Conservation (phyloP, 441 rosid species). For the Euphorbia corollata region DNA sequence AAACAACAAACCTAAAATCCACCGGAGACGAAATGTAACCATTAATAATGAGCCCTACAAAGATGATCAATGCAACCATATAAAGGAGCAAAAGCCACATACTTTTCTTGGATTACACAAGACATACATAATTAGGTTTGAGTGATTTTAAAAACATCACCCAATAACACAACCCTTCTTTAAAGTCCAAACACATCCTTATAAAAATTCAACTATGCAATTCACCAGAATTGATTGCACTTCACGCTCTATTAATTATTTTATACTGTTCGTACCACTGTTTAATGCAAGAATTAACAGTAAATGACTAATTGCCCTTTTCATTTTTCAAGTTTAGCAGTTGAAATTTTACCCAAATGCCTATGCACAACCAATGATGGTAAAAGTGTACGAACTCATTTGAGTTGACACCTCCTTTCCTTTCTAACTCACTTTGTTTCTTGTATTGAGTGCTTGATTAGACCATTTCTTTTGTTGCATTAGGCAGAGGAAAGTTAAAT, state of each 20-base stretch:
- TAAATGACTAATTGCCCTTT: neutral
- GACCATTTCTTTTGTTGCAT: slow-evolving; percentile 26
- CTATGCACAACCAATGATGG: slow-evolving; percentile 8
- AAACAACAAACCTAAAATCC: too few species aligned
- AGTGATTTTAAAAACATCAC: neutral
- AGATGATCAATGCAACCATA: slow-evolving; percentile 18
- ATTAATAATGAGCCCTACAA: neutral
- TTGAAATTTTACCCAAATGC: slow-evolving; percentile 1
- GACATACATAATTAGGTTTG: slow-evolving; percentile 10
- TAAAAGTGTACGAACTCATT: slow-evolving; percentile 4
- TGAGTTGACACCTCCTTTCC: slow-evolving; percentile 23
- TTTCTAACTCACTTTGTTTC: slow-evolving; percentile 25
- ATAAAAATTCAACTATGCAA: neutral
- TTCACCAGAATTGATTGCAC: slow-evolving; percentile 17
- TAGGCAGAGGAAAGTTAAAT: slow-evolving; percentile 1
- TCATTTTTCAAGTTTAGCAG: too few species aligned
- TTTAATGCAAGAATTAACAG: neutral
- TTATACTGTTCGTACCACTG: neutral
- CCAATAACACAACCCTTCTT: slow-evolving; percentile 23
- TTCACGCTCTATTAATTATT: slow-evolving; percentile 15
- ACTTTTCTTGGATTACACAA: slow-evolving; percentile 6
- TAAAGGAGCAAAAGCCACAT: slow-evolving; percentile 17
- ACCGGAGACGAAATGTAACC: neutral
- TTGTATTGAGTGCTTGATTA: slow-evolving; percentile 37
- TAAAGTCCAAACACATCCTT: slow-evolving; percentile 9